These are phyloP conservation scores for Choiromyces venosus DNA, from an alignment of 495 filamentous ascomycete genomes.

Conservation along the genomic window DNA sequence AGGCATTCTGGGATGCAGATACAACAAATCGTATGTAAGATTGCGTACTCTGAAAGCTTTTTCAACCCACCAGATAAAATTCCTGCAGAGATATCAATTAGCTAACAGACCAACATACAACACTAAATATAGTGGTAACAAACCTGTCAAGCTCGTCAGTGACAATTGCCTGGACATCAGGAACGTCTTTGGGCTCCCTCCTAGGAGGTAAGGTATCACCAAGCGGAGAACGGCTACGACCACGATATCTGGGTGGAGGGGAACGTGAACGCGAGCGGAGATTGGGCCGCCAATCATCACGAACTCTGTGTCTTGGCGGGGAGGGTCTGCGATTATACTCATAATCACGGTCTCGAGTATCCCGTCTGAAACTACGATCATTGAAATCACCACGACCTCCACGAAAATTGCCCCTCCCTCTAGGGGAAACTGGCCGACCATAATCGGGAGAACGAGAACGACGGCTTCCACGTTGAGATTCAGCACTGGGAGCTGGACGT, in stretches of 20 bases:
- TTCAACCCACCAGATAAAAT: slow-evolving; percentile 78
- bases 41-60: slow-evolving; percentile 63
- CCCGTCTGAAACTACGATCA: slow-evolving; percentile 32
- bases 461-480: slow-evolving; percentile 45
- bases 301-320: slow-evolving; percentile 49
- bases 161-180: slow-evolving; percentile 84
- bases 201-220: slow-evolving; percentile 59
- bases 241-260: slow-evolving; percentile 43
- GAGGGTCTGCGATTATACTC: slow-evolving; percentile 59
- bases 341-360: slow-evolving; percentile 53
- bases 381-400: slow-evolving; percentile 32
- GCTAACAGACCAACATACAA: slow-evolving; percentile 5
- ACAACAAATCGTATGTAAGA: slow-evolving; percentile 68
- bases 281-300: slow-evolving; percentile 45
- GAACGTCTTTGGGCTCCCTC: slow-evolving; percentile 68
- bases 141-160: slow-evolving; percentile 70
- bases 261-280: slow-evolving; percentile 44
- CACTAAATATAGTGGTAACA: slow-evolving; percentile 25
- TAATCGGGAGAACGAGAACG: slow-evolving; percentile 71
- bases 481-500: slow-evolving; percentile 47
- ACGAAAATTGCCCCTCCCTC: slow-evolving; percentile 40
- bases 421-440: slow-evolving; percentile 49
- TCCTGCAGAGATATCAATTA: slow-evolving; percentile 46
- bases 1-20: slow-evolving; percentile 68
- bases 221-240: slow-evolving; percentile 57